phyloP scores from a whole-genome alignment of 768 basidiomycete species.

The Amanita inopinata region DNA sequence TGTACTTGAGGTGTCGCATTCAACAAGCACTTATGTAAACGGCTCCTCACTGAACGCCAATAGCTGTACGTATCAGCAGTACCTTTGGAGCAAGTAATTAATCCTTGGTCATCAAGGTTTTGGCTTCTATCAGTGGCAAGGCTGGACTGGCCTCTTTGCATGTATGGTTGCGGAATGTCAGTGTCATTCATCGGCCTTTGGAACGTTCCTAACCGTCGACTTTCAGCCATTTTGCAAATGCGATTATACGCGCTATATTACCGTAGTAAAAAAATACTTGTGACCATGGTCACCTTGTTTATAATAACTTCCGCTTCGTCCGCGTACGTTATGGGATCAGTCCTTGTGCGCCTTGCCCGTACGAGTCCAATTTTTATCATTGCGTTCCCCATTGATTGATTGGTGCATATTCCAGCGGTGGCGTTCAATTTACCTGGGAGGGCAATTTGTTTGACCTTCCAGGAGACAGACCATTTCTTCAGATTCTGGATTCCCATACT shows the following conservation, averaged over 20 bases:
- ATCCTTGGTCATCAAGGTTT: slow-evolving; percentile 21
- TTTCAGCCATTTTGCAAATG: slow-evolving; percentile 47
- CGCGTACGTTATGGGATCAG: slow-evolving; percentile 38
- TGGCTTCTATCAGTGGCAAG: slow-evolving; percentile 48
- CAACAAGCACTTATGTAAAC: not conserved
- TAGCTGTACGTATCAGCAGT: no score
- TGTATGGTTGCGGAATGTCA: slow-evolving; percentile 47
- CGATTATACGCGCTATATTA: slow-evolving; percentile 56
- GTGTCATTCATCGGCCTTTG: slow-evolving; percentile 9
- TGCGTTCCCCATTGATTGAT: no score
- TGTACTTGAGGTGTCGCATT: not conserved
- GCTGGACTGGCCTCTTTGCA: slow-evolving; percentile 45
- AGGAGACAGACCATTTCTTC: slow-evolving; percentile 34
- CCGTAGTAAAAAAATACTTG: slow-evolving; percentile 39
- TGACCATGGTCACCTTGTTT: slow-evolving; percentile 33
- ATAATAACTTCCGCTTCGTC: slow-evolving; percentile 28
- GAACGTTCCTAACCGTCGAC: not conserved
- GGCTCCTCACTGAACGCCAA: no score
- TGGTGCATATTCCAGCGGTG: slow-evolving; percentile 12
- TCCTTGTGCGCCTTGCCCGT: slow-evolving; percentile 33
- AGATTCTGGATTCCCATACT: slow-evolving; percentile 56
- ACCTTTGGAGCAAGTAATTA: no score
- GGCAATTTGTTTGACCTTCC: slow-evolving; percentile 33
- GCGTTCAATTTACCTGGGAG: slow-evolving; percentile 16
- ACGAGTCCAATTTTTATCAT: slow-evolving; percentile 8